phyloP scores from a whole-genome alignment of 805 yeast genomes.

The Teunomyces tritomae region DNA sequence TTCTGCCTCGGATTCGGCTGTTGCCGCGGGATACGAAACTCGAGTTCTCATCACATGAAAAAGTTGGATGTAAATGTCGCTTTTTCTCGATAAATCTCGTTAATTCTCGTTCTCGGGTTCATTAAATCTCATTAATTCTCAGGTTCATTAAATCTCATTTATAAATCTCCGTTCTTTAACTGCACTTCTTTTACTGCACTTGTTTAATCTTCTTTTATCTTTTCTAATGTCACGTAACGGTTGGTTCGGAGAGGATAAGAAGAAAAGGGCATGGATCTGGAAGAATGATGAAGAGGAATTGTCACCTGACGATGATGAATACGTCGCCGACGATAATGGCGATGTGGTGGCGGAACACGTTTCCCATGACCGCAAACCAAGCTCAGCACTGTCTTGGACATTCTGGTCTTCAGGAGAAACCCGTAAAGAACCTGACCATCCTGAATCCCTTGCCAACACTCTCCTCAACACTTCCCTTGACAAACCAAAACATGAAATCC shows the following conservation, averaged over 20 bases:
- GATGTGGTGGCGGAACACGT: constrained; percentile 36
- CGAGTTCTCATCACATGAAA: no score
- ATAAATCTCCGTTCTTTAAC: neutral
- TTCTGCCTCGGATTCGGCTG: constrained; percentile 31
- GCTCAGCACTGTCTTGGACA: constrained; percentile 24
- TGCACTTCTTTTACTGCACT: neutral
- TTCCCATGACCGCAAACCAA: constrained; percentile 19
- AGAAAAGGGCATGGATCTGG: neutral
- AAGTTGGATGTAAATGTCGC: no score
- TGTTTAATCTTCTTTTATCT: neutral
- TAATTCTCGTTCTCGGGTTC: neutral
- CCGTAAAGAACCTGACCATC: constrained; percentile 5
- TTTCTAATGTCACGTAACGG: constrained; percentile 4
- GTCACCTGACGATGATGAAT: constrained; percentile 20
- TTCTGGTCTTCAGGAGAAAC: constrained; percentile 28
- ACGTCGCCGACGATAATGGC: constrained; percentile 21
- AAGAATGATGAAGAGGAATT: constrained; percentile 7
- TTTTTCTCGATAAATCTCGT: neutral
- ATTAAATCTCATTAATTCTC: neutral
- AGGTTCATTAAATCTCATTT: neutral
- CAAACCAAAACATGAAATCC: neutral
- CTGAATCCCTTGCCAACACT: no score
- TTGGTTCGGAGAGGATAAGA: constrained; percentile 28
- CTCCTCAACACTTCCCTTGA: constrained; percentile 6
- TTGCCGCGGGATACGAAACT: constrained; percentile 13